Conservation (phyloP, 116 monocot species). For the Dioscorea cayenensis region DNA sequence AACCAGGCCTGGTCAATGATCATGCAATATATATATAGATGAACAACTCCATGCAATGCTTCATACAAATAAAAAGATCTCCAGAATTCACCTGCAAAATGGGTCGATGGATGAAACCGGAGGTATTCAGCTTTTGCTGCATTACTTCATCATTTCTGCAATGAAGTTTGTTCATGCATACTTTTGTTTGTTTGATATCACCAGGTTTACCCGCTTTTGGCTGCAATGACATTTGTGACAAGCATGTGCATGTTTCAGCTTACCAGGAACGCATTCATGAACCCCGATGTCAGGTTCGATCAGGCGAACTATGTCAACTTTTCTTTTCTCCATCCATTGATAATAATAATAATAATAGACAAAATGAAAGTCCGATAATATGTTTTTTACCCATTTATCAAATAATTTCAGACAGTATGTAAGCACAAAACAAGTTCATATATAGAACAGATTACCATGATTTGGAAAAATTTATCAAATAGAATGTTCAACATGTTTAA, state of each 20-base stretch:
- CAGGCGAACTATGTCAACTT: background rate
- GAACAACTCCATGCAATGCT: background rate
- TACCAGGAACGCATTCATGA: constrained; percentile 28
- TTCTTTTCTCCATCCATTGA: background rate
- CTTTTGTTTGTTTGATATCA: background rate
- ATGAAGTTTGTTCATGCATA: background rate
- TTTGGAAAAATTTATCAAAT: background rate
- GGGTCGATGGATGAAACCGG: constrained; percentile 38
- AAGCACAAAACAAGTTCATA: too few relatives aligned
- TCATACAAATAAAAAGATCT: background rate
- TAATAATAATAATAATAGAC: too few relatives aligned
- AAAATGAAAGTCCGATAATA: too few relatives aligned
- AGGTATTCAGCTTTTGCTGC: constrained; percentile 3
- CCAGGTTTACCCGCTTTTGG: constrained; percentile 39
- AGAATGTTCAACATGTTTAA: background rate
- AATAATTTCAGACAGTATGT: too few relatives aligned
- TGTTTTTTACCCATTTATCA: background rate
- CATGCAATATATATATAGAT: background rate
- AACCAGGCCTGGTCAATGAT: background rate
- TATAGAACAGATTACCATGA: too few relatives aligned
- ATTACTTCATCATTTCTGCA: background rate
- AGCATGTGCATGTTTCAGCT: constrained; percentile 32
- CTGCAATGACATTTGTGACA: constrained; percentile 38
- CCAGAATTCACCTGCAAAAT: background rate
- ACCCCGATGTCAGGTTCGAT: constrained; percentile 41